Base-by-base conservation (phyloP, 345 rosid species). In the Citrus sp. region DNA sequence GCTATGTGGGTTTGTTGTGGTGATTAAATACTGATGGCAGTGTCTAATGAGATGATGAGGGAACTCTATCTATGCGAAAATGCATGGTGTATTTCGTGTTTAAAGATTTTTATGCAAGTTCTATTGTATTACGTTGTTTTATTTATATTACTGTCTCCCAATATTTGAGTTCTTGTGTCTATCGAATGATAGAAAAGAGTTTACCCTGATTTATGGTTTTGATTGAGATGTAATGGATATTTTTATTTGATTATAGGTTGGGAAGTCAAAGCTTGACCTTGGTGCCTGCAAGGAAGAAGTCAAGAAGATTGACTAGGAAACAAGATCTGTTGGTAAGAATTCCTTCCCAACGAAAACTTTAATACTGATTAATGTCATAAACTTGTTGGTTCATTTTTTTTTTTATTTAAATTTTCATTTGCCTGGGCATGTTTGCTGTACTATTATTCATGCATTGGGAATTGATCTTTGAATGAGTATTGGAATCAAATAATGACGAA, bases 251-350 rank as follows among this genome's bases (percentile, higher is more conserved):
- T 70, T 75, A 21, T 73, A 82, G 85, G 63, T 64, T 51, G 74
- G 55, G 70, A 74, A 80, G 54, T 22, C 75, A 55, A 59, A 49
- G 62, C 59, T 61, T 54, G 38, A 55, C 72, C 65, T 61, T 27
- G 40, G 61, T 32, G 72, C 58, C 27, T 37, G 65, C 35, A 8
- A 60, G 42, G 56, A 28, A 30, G n/a, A 72, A 61, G 61, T 40
- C 73, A 24, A 61, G 21, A 55, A 77, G 59, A 54, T 42, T 18
- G 55, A 55, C 51, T 16, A 13, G 73, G 60, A 35, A 65, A 78
- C 72, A 13, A 54, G 38, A 49, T 64, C 67, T 64, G 30, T 66
- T 54, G 82, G 82, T 76, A 75, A 81, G 84, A 62, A 37, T 72
- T 76, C 32, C 56, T 62, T 72, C 37, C 69, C 13, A 16, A 42